Base-by-base conservation (phyloP, 306 rosid species). In the Glycine latifolia region DNA sequence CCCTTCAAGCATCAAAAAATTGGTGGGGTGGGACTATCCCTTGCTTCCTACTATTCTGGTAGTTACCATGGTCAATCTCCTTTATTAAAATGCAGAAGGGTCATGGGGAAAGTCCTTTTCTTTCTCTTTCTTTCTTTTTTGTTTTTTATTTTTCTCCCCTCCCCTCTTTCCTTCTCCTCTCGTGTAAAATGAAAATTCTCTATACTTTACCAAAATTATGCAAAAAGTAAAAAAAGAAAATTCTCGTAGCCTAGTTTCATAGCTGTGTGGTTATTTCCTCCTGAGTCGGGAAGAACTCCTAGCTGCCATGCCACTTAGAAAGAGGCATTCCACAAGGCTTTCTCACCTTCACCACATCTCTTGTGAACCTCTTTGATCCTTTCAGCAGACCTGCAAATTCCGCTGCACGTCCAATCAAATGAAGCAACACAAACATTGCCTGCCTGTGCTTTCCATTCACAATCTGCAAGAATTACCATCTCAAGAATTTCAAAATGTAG, bases 391-490 rank as follows among this genome's bases (percentile, higher is more conserved):
- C 91, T 87, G 76, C 99, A 96, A 70, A 96, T 96, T 84, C 99
- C 99, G 62, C 98, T 96, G 89, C 99, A 96, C 33, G 86, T 96
- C 99, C 99, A 96, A 78, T 96, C 99, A 59, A 91, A 96, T 12
- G 98, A 93, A 46, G 99, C 99, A 39, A 96, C 98, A 69, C 99
- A 96, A 7, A 85, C 76, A 55, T 96, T 96, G 15, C 99, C 99
- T 47, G 99, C 99, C 75, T 93, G 99, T 2, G 99, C 99, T 88
- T 96, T 96, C 99, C 99, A 96, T 81, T 96, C 99, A 84, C 99
- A 96, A 86, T 96, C 99, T 96, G 92, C 90, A 88, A 11, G 6
- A 54, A 50, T 26, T 17, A 79, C 53, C 69, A 61, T 2, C 44
- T 39, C 44, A 39, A 39, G 6, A 4, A 39, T 39, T 39, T 76